Conservation (phyloP, 805 yeast species). For the Tetrapisispora taiwanensis region DNA sequence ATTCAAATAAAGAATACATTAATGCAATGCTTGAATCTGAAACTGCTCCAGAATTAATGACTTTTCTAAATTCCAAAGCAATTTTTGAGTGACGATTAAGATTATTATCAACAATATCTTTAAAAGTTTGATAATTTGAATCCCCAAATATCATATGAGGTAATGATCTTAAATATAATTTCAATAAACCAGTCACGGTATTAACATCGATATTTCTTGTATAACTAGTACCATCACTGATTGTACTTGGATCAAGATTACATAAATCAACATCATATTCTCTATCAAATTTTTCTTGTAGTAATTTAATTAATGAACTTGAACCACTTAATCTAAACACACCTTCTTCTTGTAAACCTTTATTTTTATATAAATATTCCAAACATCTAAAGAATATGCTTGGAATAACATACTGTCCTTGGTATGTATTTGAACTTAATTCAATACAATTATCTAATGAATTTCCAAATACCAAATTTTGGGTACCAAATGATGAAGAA, state of each 20-base stretch:
- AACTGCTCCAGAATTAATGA: conserved; percentile 28
- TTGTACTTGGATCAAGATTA: conserved; percentile 10
- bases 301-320: conserved; percentile 57
- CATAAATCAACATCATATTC: conserved; percentile 61
- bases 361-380: conserved; percentile 50
- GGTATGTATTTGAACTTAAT: conserved; percentile 38
- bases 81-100: conserved; percentile 24
- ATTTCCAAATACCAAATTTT: conserved; percentile 47
- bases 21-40: conserved; percentile 50
- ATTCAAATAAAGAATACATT: conserved; percentile 52
- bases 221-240: background rate
- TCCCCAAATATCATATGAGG: conserved; percentile 59
- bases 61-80: conserved; percentile 26
- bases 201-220: conserved; percentile 49
- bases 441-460: conserved; percentile 44
- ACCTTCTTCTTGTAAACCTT: conserved; percentile 79
- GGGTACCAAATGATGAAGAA: conserved; percentile 44
- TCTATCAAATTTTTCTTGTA: conserved; percentile 59
- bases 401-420: conserved; percentile 40
- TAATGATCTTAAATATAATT: conserved; percentile 69
- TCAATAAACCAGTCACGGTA: conserved; percentile 77
- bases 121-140: conserved; percentile 34
- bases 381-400: conserved; percentile 72
- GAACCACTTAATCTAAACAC: conserved; percentile 86
- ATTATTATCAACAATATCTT: conserved; percentile 27